Conservation (phyloP, 495 filamentous ascomycete genomes). For the Aspergillus indologenus region DNA sequence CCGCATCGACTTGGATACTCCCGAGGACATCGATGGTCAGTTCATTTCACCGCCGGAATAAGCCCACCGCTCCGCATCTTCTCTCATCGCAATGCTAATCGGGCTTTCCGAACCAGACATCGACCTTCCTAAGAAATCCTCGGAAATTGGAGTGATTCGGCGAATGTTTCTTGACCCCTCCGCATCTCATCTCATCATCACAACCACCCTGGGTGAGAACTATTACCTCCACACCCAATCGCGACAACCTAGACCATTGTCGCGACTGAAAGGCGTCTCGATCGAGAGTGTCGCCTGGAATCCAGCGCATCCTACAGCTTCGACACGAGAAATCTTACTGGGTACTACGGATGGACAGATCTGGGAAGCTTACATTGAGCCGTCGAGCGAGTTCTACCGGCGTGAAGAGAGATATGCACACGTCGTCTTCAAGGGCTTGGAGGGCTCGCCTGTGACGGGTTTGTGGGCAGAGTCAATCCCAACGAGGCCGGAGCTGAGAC, state of each 20-base stretch:
- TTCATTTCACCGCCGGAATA: background rate
- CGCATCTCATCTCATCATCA: slow-evolving; percentile 89
- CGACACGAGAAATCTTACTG: slow-evolving; percentile 91
- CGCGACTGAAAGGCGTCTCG: slow-evolving; percentile 76
- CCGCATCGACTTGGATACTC: slow-evolving; percentile 88
- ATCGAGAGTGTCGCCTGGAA: slow-evolving; percentile 95
- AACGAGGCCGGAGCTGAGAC: slow-evolving; percentile 62
- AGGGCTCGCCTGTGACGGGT: slow-evolving; percentile 74
- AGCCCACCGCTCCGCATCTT: background rate
- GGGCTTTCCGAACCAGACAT: slow-evolving; percentile 63
- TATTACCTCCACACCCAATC: slow-evolving; percentile 97
- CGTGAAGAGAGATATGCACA: slow-evolving; percentile 92
- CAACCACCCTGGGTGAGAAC: slow-evolving; percentile 88
- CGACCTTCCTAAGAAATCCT: slow-evolving; percentile 89
- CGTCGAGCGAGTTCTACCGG: slow-evolving; percentile 86
- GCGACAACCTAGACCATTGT: slow-evolving; percentile 75
- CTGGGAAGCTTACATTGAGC: slow-evolving; percentile 95
- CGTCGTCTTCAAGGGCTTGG: slow-evolving; percentile 70
- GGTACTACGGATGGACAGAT: slow-evolving; percentile 89
- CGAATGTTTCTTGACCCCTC: slow-evolving; percentile 96
- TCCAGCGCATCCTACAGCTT: slow-evolving; percentile 91
- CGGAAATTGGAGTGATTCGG: slow-evolving; percentile 86
- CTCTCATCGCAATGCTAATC: slow-evolving; percentile 20
- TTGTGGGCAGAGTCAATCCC: slow-evolving; percentile 74
- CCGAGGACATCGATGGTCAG: slow-evolving; percentile 91